These are phyloP conservation scores for Rhizophagus prolifer DNA, from an alignment of 192 early-diverging fungal species.

Conservation along the genomic window DNA sequence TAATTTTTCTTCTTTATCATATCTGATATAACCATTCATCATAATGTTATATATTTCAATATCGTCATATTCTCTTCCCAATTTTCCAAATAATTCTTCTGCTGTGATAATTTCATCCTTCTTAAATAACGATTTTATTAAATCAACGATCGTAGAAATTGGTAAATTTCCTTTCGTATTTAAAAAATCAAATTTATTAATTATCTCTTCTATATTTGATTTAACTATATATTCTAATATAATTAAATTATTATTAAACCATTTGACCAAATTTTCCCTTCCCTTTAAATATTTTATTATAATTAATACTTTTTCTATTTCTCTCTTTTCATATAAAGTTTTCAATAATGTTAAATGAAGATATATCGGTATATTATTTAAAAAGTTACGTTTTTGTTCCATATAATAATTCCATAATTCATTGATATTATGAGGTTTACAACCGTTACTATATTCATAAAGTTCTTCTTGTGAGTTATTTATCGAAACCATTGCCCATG, in stretches of 20 bases:
- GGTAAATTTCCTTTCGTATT: neutral
- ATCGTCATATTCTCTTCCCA: neutral
- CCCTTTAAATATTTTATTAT: neutral
- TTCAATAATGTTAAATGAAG: neutral
- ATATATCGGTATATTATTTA: neutral
- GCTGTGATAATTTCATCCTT: neutral
- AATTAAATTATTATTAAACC: neutral
- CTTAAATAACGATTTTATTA: neutral
- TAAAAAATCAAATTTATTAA: neutral
- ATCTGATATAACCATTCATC: conserved; percentile 1
- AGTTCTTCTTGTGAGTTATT: neutral
- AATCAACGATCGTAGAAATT: neutral
- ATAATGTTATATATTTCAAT: conserved; percentile 13
- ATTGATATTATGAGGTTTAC: neutral
- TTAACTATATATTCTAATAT: neutral
- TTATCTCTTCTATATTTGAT: neutral
- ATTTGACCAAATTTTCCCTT: neutral
- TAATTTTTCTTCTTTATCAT: neutral
- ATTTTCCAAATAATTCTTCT: neutral
- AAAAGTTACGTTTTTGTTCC: neutral
- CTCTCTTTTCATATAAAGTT: neutral
- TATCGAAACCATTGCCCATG: neutral
- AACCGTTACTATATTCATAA: neutral
- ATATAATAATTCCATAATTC: neutral
- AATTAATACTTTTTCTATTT: neutral